These are phyloP conservation scores for Marasmius tenuissimus DNA, from an alignment of 1,284 basidiomycete genomes.

Conservation along the genomic window DNA sequence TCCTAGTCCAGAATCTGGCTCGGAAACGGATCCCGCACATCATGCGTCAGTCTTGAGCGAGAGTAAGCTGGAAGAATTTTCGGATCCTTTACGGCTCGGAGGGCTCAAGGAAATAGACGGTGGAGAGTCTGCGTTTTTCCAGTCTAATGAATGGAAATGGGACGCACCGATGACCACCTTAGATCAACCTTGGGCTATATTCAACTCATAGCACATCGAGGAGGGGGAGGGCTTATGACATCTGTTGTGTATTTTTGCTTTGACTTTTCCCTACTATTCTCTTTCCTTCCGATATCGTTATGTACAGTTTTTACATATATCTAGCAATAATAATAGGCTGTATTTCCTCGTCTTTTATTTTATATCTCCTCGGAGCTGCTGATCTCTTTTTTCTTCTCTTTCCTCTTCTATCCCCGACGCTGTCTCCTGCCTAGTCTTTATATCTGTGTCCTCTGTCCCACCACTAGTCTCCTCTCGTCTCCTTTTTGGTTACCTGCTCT, in stretches of 20 bases:
- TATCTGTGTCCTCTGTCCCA: slow-evolving; percentile 15
- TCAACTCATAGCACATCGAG: slow-evolving; percentile 43
- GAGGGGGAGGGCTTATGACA: slow-evolving; percentile 18
- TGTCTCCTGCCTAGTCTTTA: slow-evolving; percentile 7
- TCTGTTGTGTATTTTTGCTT: slow-evolving; percentile 25
- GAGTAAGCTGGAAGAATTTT: slow-evolving; percentile 47
- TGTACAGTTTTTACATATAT: slow-evolving; percentile 19
- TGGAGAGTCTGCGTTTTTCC: slow-evolving; percentile 71
- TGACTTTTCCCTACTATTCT: slow-evolving; percentile 17
- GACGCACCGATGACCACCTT: slow-evolving; percentile 60
- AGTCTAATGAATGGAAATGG: slow-evolving; percentile 68
- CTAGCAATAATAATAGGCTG: slow-evolving; percentile 16
- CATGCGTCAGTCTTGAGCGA: slow-evolving; percentile 33
- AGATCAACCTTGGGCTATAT: slow-evolving; percentile 75
- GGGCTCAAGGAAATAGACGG: slow-evolving; percentile 72
- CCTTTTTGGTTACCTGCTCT: slow-evolving; percentile 32
- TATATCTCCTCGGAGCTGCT: slow-evolving; percentile 24
- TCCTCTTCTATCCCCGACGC: slow-evolving; percentile 6
- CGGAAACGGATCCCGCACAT: slow-evolving; percentile 50
- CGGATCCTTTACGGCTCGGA: slow-evolving; percentile 58
- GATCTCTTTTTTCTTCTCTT: slow-evolving; percentile 7
- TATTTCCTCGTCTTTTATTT: slow-evolving; percentile 35
- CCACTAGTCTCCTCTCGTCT: slow-evolving; percentile 18
- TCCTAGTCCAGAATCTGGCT: slow-evolving; percentile 73
- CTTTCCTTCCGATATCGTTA: slow-evolving; percentile 19